These are phyloP conservation scores for Leishmania martiniquensis DNA, from an alignment of 208 protist species.

Conservation along the genomic window DNA sequence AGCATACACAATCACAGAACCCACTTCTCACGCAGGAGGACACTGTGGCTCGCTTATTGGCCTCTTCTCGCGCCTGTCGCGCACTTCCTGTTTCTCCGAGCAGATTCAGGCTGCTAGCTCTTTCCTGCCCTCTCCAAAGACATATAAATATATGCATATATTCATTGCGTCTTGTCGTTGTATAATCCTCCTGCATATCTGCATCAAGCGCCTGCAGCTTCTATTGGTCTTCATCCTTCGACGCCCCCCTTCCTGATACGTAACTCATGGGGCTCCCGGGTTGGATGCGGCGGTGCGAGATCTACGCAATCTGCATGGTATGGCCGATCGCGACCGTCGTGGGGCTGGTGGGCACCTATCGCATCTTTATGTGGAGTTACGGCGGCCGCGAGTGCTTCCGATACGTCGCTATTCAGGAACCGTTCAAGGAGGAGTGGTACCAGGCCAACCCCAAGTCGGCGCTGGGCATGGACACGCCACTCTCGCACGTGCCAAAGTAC, in stretches of 20 bases:
- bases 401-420: constrained; percentile 85
- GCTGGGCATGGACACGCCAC: constrained; percentile 80
- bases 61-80: too few relatives aligned
- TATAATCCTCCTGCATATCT: too few relatives aligned
- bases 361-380: constrained; percentile 90
- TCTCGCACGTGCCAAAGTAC: constrained; percentile 86
- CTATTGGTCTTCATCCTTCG: too few relatives aligned
- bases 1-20: too few relatives aligned
- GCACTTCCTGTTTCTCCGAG: too few relatives aligned
- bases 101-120: too few relatives aligned
- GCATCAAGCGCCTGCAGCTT: too few relatives aligned
- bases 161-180: too few relatives aligned
- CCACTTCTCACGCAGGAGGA: too few relatives aligned
- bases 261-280: constrained; percentile 62
- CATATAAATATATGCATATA: too few relatives aligned
- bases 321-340: constrained; percentile 77
- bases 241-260: background rate
- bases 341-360: constrained; percentile 67
- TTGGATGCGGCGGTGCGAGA: constrained; percentile 77
- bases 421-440: constrained; percentile 86
- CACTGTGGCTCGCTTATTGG: too few relatives aligned
- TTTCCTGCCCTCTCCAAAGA: too few relatives aligned
- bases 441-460: constrained; percentile 86
- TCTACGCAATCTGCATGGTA: constrained; percentile 87
- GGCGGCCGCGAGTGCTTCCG: constrained; percentile 89